Percentiles rank a stretch among this genome's conserved stretches.
phyloP scores from a whole-genome alignment of 768 basidiomycete species.

The Myochromella boudieri region DNA sequence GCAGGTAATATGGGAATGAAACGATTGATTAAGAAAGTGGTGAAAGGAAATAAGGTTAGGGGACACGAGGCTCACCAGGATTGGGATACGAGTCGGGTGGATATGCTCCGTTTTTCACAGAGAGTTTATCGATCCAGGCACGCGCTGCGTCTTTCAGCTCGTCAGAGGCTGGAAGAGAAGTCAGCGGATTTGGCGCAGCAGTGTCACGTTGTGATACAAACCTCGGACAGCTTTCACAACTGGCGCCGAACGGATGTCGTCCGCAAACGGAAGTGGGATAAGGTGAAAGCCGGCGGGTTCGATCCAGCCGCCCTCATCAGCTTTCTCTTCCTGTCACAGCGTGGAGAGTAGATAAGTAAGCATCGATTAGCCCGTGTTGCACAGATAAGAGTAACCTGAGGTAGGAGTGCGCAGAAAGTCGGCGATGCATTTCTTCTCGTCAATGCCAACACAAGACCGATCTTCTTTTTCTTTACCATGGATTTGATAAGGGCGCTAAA shows the following conservation, averaged over 20 bases:
- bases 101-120: slow-evolving; percentile 77
- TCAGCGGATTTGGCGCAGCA: slow-evolving; percentile 3
- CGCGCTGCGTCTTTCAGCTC: slow-evolving; percentile 65
- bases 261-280: slow-evolving; percentile 90
- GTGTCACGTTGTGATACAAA: slow-evolving; percentile 25
- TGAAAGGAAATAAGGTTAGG: slow-evolving; percentile 2
- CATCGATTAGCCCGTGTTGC: not conserved
- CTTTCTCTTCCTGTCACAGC: slow-evolving; percentile 59
- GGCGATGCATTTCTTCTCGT: slow-evolving; percentile 74
- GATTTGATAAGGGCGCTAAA: slow-evolving; percentile 86
- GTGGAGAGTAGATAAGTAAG: slow-evolving; percentile 1
- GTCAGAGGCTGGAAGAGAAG: slow-evolving; percentile 54
- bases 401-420: slow-evolving; percentile 79
- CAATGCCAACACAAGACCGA: slow-evolving; percentile 75
- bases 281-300: slow-evolving; percentile 92
- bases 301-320: slow-evolving; percentile 69
- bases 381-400: slow-evolving; percentile 59
- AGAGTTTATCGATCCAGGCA: slow-evolving; percentile 77
- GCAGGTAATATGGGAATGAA: slow-evolving; percentile 7
- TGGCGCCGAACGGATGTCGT: slow-evolving; percentile 85
- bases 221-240: slow-evolving; percentile 66
- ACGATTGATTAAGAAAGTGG: slow-evolving; percentile 4
- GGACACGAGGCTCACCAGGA: slow-evolving; percentile 60
- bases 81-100: slow-evolving; percentile 90
- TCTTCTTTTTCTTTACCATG: slow-evolving; percentile 77